These are phyloP conservation scores for Tuber calosporum DNA, from an alignment of 495 filamentous ascomycete species.

Conservation along the genomic window DNA sequence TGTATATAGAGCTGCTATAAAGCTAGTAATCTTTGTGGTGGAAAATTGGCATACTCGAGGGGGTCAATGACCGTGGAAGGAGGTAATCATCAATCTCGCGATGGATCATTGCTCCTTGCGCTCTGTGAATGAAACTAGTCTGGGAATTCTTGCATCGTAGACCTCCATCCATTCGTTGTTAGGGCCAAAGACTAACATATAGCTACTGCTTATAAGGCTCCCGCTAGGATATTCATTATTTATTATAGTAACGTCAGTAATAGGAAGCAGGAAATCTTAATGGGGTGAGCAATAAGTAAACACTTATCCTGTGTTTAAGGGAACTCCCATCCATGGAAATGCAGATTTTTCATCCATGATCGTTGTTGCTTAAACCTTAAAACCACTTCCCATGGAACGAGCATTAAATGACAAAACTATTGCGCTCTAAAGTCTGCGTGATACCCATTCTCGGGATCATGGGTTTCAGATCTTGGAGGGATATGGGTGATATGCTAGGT, in stretches of 20 bases:
- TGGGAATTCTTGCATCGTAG: background rate
- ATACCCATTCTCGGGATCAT: background rate
- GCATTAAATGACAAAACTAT: background rate
- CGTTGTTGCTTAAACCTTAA: background rate
- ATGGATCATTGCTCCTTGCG: background rate
- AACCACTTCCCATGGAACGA: background rate
- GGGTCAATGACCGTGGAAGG: too few species aligned
- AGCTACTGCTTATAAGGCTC: background rate
- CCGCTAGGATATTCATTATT: background rate
- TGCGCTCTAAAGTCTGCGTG: background rate
- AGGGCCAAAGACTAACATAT: background rate
- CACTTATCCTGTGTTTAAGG: background rate
- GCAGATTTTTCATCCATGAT: background rate
- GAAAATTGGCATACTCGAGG: too few species aligned
- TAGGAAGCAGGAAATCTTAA: background rate
- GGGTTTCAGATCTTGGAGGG: too few species aligned
- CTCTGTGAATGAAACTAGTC: background rate
- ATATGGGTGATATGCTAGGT: too few species aligned
- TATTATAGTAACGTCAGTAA: background rate
- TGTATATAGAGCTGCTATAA: too few species aligned
- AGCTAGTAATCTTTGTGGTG: too few species aligned
- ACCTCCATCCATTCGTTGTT: background rate
- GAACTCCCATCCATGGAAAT: background rate
- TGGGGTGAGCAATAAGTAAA: background rate
- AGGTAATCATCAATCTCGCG: background rate